Conservation (phyloP, 495 filamentous ascomycete genomes). For the Penicillium dipodomyicola region DNA sequence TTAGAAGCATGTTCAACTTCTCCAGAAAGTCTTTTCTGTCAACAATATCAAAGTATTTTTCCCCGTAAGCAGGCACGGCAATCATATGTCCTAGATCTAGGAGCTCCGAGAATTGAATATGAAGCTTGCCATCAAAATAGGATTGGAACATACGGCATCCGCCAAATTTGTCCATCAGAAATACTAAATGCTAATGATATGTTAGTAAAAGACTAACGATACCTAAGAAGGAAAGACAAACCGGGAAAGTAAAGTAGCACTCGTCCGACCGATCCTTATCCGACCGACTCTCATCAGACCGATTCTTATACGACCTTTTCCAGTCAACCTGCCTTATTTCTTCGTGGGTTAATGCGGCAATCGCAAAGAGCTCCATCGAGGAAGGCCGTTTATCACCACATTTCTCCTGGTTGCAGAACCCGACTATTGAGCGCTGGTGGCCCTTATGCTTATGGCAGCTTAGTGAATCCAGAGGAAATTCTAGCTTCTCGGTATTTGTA, state of each 20-base stretch:
- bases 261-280: conserved; percentile 1
- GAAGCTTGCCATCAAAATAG: conserved; percentile 9
- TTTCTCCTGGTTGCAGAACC: conserved; percentile 1
- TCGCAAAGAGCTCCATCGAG: conserved; percentile 8
- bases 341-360: background rate
- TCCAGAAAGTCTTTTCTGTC: conserved; percentile 6
- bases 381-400: conserved; percentile 6
- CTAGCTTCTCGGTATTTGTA: background rate
- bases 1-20: conserved; percentile 8
- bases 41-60: conserved; percentile 5
- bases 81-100: conserved; percentile 9
- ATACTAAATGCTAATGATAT: conserved; percentile 5
- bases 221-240: conserved; percentile 5
- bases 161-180: conserved; percentile 4
- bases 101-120: conserved; percentile 7
- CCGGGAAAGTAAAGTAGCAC: conserved; percentile 10
- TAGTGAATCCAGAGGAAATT: conserved; percentile 2
- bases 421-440: background rate
- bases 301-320: conserved; percentile 2
- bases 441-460: conserved; percentile 1
- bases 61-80: background rate
- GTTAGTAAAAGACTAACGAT: conserved; percentile 1
- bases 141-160: conserved; percentile 5
- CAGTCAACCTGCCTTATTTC: background rate
- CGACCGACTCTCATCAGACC: conserved; percentile 1